Base-by-base conservation (phyloP, 345 rosid species). In the Eucalyptus rudis region DNA sequence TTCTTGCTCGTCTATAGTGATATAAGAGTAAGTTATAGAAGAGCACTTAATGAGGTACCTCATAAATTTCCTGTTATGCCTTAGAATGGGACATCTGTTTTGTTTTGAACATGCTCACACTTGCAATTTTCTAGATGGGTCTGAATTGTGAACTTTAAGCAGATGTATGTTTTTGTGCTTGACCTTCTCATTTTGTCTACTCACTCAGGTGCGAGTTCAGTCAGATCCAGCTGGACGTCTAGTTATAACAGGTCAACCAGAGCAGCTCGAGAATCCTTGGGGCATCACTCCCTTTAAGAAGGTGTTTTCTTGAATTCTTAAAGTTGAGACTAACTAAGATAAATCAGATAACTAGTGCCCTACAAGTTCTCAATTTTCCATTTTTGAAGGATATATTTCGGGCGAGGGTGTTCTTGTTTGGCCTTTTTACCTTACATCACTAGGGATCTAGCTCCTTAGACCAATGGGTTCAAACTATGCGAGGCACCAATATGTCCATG, bases 201-300 rank as follows among this genome's bases (percentile, higher is more conserved):
- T 89, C 94, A 97, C 91, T 89, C 93, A 97, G 98, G 96, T 96
- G 90, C 95, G 95, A 58, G 94, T 97, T 92, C 99, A 96, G 49
- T 95, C 98, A 58, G 99, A 95, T 94, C 97, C 98, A 20, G 98
- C 92, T 25, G 98, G 99, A 88, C 94, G 92, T 86, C 87, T 97
- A 89, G 93, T 97, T 47, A 97, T 97, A 93, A 95, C 96, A 13
- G 99, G 98, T 45, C 91, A 95, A 88, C 98, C 97, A 9, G 96
- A 97, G 90, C 95, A 97, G 91, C 91, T 93, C 88, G 96, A 97
- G 91, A 96, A 95, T 91, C 98, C 98, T 86, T 96, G 98, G 99
- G 99, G 98, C 33, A 95, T 96, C 80, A 95, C 96, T 79, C 97
- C 99, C 44, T 97, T 97, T 90, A 95, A 92, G 87, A 97, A 97